Base-by-base conservation (phyloP, 2,329 filamentous ascomycete genomes). In the Aschersonia sp. region DNA sequence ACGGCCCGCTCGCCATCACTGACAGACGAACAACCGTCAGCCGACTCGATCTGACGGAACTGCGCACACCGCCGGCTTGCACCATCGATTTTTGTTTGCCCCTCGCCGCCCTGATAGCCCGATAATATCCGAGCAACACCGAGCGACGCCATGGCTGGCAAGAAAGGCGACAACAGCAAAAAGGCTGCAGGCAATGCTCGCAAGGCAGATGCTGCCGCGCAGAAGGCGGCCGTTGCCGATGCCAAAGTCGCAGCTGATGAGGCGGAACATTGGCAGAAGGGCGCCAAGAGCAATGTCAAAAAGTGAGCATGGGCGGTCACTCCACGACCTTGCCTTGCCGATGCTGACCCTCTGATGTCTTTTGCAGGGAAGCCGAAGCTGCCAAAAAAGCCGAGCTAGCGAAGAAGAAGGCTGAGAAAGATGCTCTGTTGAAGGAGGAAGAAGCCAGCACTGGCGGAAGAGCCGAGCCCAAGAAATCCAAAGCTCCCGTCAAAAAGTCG, bases 351-450 rank as follows among this genome's bases (percentile, higher is more conserved):
- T 31, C 22, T 31, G 22, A 29, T 7, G 8, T 39, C 8, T 32
- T 44, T 7, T 7, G 40, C 46, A 67, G 64, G 55, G 64, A 67
- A 46, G 61, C 62, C 4, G 63, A 66, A 31, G 64, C 58, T 4
- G 59, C 61, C 56, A 95, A 89, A 62, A 87, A 94, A 56, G 83
- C 84, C 37, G 87, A 89, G 47, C 85, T 84, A 45, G 81, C 81
- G 45, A 94, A 90, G 67, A 88, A 95, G 68, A 97, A 95, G 68
- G 90, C 89, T 46, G 92, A 97, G 63, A 84, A 84, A 45, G 89
- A 94, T 2, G 87, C 89, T 9, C 70, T 89, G 30, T 68, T 88
- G 39, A 82, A 80, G 49, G 88, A 85, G 60, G 92, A 98, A 66
- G 90, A 95, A 61, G 82, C 76, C 52, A 73, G 56, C 56, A 62